phyloP scores from a whole-genome alignment of 495 filamentous ascomycete genomes.

The Penicillium odoratum region DNA sequence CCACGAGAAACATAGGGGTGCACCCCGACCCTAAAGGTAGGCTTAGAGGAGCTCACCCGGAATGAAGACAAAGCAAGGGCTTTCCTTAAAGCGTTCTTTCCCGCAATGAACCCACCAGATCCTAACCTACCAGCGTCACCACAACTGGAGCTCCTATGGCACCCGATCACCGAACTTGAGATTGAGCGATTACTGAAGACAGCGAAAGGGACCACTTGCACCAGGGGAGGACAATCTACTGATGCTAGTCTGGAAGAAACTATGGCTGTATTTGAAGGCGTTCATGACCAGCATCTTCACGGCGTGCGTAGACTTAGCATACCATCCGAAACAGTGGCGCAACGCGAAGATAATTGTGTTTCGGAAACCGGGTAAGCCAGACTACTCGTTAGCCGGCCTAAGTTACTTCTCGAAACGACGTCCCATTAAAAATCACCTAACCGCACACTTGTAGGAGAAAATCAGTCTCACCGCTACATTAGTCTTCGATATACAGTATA shows the following conservation, averaged over 20 bases:
- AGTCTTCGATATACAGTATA: too few relatives aligned
- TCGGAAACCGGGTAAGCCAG: too few relatives aligned
- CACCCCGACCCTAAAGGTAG: constrained; percentile 16
- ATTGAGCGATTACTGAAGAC: constrained; percentile 21
- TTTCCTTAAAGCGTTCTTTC: constrained; percentile 31
- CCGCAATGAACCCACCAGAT: constrained; percentile 18
- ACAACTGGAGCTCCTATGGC: constrained; percentile 18
- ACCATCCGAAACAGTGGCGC: constrained; percentile 22
- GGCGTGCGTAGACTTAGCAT: constrained; percentile 18
- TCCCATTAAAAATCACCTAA: too few relatives aligned
- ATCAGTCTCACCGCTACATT: too few relatives aligned
- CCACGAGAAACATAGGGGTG: constrained; percentile 22
- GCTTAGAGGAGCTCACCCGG: constrained; percentile 8
- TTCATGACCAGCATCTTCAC: constrained; percentile 9
- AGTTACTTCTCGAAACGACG: too few relatives aligned
- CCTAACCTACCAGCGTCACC: neutral
- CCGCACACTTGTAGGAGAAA: too few relatives aligned
- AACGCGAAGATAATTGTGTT: constrained; percentile 25
- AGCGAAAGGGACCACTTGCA: constrained; percentile 23
- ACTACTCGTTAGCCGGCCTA: too few relatives aligned
- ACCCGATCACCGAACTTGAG: constrained; percentile 26
- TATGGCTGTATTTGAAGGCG: constrained; percentile 18
- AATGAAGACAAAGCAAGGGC: constrained; percentile 27
- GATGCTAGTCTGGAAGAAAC: constrained; percentile 24
- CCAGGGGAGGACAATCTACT: constrained; percentile 28